Base-by-base conservation (phyloP, 225 moss, liverwort and hornwort species). In the Polytrichum formosum region DNA sequence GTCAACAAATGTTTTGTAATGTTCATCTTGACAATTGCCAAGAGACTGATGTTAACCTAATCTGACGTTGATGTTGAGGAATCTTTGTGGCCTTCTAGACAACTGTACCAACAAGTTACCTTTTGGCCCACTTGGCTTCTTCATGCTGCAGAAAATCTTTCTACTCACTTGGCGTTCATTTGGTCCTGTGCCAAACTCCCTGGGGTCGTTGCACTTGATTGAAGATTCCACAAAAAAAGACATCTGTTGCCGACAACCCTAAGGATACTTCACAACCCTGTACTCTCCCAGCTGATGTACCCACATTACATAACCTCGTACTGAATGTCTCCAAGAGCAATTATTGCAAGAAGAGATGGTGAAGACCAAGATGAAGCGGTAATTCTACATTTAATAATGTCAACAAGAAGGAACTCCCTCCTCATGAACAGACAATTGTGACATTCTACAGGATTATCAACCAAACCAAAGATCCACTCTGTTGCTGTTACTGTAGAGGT, bases 331-430 rank as follows among this genome's bases (percentile, higher is more conserved):
- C 73, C 66, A 67, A 55, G 17, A 65, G 73, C 73, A 22, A 68
- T 80, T 75, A 84, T 80, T 81, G 73, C 84, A 55, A 81, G 84
- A 78, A 81, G 67, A 78, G 84, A 84, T 77, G 75, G 70, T 63
- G 74, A 81, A 75, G 75, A 67, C 81, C 62, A 23, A 9, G 7
- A 63, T 28, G 27, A 63, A 63, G 62, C 23, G 25, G 26, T 26
- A 63, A 75, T 23, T 70, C 67, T 70, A 37, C 73, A 27, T 31
- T 58, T 63, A 55, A 59, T 25, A 71, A 66, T 63, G 79, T 79
- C 56, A 83, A 76, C 70, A 53, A 70, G 76, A 59, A 65, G 70
- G 61, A 69, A 29, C 54, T 55, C 55, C 73, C 76, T 76, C 67
- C 59, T 67, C 55, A 71, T 37, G 22, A 26, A 63, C 62, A 17